Conservation (phyloP, 176 grass and related monocot genomes). For the Aegilops bicornis region DNA sequence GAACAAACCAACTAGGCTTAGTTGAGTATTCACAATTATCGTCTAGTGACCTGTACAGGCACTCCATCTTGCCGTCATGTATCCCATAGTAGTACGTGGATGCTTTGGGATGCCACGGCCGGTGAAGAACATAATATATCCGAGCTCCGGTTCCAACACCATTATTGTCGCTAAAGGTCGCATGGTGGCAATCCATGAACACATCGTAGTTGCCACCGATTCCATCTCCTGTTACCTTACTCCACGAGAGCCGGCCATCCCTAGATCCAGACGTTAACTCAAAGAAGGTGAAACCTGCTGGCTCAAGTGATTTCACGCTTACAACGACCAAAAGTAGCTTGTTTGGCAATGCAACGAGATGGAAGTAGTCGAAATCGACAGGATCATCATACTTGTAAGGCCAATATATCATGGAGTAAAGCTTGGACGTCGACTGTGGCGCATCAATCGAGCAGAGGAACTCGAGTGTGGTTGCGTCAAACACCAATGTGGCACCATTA, state of each 20-base stretch:
- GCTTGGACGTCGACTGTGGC: not conserved
- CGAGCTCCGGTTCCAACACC: not conserved
- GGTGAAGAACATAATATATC: not conserved
- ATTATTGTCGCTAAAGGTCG: not conserved
- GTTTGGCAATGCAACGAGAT: not conserved
- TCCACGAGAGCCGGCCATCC: not conserved
- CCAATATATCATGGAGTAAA: not conserved
- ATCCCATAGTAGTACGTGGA: not conserved
- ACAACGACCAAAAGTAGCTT: not conserved
- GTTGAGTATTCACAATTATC: not conserved
- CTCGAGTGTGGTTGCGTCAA: not conserved
- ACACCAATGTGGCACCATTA: not conserved
- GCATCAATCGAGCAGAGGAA: not conserved
- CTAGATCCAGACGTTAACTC: not conserved
- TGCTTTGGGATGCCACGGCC: not conserved
- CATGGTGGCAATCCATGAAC: not conserved
- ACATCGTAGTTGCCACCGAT: not conserved
- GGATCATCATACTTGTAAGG: too few species aligned
- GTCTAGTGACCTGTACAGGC: not conserved
- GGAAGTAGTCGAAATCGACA: not conserved
- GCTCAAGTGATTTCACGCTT: not conserved
- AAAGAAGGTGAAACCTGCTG: not conserved
- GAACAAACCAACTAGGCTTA: conserved; percentile 9
- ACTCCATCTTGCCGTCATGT: not conserved
- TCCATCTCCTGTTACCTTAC: not conserved